phyloP scores from a whole-genome alignment of 2,329 filamentous ascomycete genomes.

The Clonostachys sp. region DNA sequence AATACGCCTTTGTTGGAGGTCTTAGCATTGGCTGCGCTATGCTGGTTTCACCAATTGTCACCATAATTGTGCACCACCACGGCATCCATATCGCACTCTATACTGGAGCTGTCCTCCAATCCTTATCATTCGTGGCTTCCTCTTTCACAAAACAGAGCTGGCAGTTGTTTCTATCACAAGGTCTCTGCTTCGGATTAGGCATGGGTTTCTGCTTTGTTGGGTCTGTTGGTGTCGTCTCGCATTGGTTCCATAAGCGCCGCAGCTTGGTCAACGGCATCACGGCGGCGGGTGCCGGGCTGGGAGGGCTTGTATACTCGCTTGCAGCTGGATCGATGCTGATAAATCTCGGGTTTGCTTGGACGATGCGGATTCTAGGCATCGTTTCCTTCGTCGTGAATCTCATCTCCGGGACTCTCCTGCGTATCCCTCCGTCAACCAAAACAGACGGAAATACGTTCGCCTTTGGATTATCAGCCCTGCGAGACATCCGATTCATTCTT shows the following conservation, averaged over 20 bases:
- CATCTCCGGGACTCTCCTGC: slow-evolving; percentile 49
- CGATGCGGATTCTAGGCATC: slow-evolving; percentile 44
- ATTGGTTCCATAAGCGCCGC: slow-evolving; percentile 54
- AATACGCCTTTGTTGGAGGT: slow-evolving; percentile 57
- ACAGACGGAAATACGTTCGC: slow-evolving; percentile 4
- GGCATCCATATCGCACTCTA: slow-evolving; percentile 34
- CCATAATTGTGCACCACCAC: slow-evolving; percentile 14
- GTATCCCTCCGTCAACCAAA: slow-evolving; percentile 30
- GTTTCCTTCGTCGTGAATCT: slow-evolving; percentile 51
- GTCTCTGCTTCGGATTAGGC: slow-evolving; percentile 54
- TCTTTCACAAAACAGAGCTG: slow-evolving; percentile 48
- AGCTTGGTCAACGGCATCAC: slow-evolving; percentile 54
- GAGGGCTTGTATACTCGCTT: slow-evolving; percentile 15
- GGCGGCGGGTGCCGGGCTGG: slow-evolving; percentile 43
- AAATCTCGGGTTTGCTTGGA: slow-evolving; percentile 46
- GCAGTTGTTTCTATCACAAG: slow-evolving; percentile 58
- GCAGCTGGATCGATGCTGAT: slow-evolving; percentile 42
- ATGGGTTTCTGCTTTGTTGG: slow-evolving; percentile 57
- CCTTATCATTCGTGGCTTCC: slow-evolving; percentile 45
- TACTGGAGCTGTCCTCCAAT: slow-evolving; percentile 46
- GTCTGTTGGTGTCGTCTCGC: slow-evolving; percentile 48
- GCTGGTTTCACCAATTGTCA: slow-evolving; percentile 32
- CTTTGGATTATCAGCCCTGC: slow-evolving; percentile 7
- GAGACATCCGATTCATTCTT: slow-evolving; percentile 47
- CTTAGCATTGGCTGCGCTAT: slow-evolving; percentile 42